Evolutionary conservation across 2,329 filamentous ascomycete genomes (phyloP).

Genomic region (Graphiopsis chlorocephala): DNA sequence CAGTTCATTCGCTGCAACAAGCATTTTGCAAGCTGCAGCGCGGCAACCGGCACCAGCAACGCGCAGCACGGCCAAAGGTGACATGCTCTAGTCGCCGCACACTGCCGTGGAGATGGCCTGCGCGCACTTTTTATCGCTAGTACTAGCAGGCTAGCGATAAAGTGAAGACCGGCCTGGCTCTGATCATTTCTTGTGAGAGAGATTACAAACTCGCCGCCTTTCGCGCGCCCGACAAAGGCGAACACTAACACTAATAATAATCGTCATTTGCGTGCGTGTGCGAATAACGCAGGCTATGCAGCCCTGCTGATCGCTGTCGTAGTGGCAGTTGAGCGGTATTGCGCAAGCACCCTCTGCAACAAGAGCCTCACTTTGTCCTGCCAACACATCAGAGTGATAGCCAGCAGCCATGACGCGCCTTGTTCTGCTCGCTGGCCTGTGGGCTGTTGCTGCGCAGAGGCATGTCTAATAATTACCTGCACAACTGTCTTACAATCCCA

Average conservation of each 20-base stretch:
- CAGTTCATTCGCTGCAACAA: not conserved
- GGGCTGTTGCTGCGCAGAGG: not conserved
- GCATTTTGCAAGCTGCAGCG: not conserved
- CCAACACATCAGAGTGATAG: no score
- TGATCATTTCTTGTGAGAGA: not conserved
- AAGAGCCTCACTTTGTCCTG: not conserved
- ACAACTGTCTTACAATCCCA: not conserved
- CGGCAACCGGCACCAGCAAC: not conserved
- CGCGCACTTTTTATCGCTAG: not conserved
- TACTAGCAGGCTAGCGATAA: not conserved
- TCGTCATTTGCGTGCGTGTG: not conserved
- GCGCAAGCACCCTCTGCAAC: not conserved
- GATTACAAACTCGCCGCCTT: not conserved
- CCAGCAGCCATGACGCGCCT: constrained; percentile 1
- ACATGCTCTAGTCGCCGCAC: not conserved
- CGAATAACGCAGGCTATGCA: not conserved
- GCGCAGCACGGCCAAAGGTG: not conserved
- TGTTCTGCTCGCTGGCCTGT: not conserved
- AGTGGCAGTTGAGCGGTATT: not conserved
- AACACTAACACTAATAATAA: not conserved
- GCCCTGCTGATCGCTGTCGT: not conserved
- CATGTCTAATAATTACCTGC: not conserved
- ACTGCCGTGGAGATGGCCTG: constrained; percentile 6
- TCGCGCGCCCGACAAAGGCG: not conserved
- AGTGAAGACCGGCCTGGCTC: not conserved